Evolutionary conservation across 1,139 yeast species (phyloP).

Genomic region (Protomyces inouyei): DNA sequence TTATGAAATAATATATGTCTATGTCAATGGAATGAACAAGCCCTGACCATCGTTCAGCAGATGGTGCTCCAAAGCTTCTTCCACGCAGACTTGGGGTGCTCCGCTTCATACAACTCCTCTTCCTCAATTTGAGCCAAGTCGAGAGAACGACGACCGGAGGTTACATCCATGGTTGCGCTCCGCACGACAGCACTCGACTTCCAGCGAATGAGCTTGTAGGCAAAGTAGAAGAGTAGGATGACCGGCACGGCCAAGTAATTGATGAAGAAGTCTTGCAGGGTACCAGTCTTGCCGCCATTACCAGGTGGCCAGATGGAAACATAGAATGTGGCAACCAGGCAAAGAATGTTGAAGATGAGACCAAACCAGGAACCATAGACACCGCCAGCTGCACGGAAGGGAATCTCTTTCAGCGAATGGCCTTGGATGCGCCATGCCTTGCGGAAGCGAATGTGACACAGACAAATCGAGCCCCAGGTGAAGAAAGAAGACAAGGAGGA

Average conservation of each 20-base stretch:
- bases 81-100: constrained; percentile 7
- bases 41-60: background rate
- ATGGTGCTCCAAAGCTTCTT: constrained; percentile 11
- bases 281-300: constrained; percentile 5
- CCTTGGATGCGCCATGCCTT: constrained; percentile 63
- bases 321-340: constrained; percentile 75
- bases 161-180: constrained; percentile 17
- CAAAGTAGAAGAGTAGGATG: constrained; percentile 47
- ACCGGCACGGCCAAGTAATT: constrained; percentile 53
- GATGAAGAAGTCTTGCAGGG: constrained; percentile 46
- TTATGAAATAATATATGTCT: no score
- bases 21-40: background rate
- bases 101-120: constrained; percentile 11
- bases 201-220: constrained; percentile 43
- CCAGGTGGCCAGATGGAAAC: constrained; percentile 67
- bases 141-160: constrained; percentile 12
- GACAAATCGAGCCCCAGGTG: constrained; percentile 72
- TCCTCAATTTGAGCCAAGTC: constrained; percentile 18
- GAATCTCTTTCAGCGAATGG: constrained; percentile 58
- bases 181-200: constrained; percentile 10
- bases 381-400: constrained; percentile 69
- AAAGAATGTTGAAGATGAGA: constrained; percentile 52
- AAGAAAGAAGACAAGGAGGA: constrained; percentile 75
- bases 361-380: constrained; percentile 67
- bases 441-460: constrained; percentile 75